Evolutionary conservation across 176 grass and related monocot species (phyloP), one percentile per base, ranked within the genome.

Genomic region (Bolboschoenus planiculmis): DNA sequence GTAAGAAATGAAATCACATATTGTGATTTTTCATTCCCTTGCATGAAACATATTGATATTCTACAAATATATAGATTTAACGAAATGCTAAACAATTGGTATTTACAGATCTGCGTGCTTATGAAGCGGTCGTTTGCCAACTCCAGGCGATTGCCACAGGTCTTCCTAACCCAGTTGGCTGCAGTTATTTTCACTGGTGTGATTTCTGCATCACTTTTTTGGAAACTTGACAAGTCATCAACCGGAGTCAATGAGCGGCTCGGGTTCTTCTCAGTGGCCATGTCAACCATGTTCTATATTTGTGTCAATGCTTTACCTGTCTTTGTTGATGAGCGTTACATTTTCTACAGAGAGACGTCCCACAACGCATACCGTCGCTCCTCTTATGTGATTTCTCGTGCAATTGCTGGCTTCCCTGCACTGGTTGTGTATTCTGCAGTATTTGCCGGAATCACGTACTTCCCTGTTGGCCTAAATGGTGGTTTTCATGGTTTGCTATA

Each of bases 261-360:
- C 27, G 91, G 89, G 79, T 95, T 98, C 90, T 98, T 92, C 82
- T 89, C 89, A 40, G 83, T 93, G 48, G 73, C 95, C 0, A 83
- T 95, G 15, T 91, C 90, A 66, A 91, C 94, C 14, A 86, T 98
- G 74, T 93, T 98, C 85, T 98, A 91, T 79, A 94, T 91, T 59
- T 93, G 90, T 34, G 87, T 92, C n/a, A 92, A 93, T 4, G 90
- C 90, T 5, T 87, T 98, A 14, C 95, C 89, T 0, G 92, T 89
- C 4, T 98, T 98, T 85, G 85, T 98, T 59, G 88, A 93, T 14
- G 95, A 98, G 85, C 92, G 90, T 27, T 93, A 88, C 92, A 98
- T 98, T 59, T 95, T 95, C 75, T 92, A 93, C 72, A 78, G 92
- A 9, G 95, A 98, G 73, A 90, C 85, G 18, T 88, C 95, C 13